phyloP scores from a whole-genome alignment of 2,329 filamentous ascomycete species.

The Trichoderma afroharzianum region DNA sequence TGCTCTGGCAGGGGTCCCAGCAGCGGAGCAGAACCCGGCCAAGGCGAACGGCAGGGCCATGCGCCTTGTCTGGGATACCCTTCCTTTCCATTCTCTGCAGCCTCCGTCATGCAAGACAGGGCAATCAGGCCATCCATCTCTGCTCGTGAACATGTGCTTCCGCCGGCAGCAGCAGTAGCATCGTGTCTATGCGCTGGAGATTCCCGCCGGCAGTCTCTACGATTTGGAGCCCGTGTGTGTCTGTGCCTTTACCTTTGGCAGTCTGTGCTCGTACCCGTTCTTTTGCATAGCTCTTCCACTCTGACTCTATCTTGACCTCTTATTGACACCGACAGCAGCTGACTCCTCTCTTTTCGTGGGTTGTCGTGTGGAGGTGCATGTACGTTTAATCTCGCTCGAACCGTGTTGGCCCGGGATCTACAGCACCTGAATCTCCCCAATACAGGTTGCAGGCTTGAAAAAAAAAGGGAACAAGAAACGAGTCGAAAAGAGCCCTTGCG shows the following conservation, averaged over 20 bases:
- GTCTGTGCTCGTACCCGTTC: background rate
- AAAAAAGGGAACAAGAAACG: background rate
- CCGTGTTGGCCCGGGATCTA: slow-evolving; percentile 10
- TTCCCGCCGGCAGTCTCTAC: background rate
- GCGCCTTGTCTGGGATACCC: background rate
- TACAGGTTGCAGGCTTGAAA: background rate
- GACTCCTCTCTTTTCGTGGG: background rate
- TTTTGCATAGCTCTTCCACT: background rate
- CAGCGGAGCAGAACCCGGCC: slow-evolving; percentile 12
- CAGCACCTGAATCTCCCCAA: background rate
- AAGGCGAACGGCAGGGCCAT: slow-evolving; percentile 9
- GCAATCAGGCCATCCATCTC: slow-evolving; percentile 7
- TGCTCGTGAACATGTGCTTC: background rate
- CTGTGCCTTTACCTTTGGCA: background rate
- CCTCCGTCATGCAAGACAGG: slow-evolving; percentile 9
- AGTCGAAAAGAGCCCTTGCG: background rate
- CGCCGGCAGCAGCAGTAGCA: background rate
- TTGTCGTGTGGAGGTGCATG: slow-evolving; percentile 4
- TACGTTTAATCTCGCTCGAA: slow-evolving; percentile 13
- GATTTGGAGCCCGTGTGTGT: background rate
- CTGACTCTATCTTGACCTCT: background rate
- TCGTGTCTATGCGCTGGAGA: background rate
- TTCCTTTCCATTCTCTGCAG: slow-evolving; percentile 5
- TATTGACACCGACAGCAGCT: background rate
- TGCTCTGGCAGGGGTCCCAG: background rate